These are phyloP conservation scores for Wilcoxina mikolae DNA, from an alignment of 495 filamentous ascomycete genomes.

Conservation along the genomic window DNA sequence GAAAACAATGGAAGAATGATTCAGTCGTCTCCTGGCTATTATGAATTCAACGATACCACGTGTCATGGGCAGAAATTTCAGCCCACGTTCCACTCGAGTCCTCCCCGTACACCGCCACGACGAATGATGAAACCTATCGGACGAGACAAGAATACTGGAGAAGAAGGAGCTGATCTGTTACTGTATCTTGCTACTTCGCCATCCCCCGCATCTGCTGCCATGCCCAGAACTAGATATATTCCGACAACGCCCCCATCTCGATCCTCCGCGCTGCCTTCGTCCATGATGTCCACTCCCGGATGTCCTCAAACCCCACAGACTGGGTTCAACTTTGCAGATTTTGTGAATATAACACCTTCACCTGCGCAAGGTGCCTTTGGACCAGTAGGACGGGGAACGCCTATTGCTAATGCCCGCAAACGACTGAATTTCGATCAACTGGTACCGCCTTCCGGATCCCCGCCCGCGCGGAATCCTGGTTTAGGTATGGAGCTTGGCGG, in stretches of 20 bases:
- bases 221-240: slow-evolving; percentile 12
- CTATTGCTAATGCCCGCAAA: slow-evolving; percentile 33
- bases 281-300: slow-evolving; percentile 78
- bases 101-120: slow-evolving; percentile 29
- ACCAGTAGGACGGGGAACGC: slow-evolving; percentile 46
- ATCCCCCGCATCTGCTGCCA: slow-evolving; percentile 47
- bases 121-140: slow-evolving; percentile 18
- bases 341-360: slow-evolving; percentile 90
- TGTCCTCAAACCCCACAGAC: slow-evolving; percentile 35
- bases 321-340: slow-evolving; percentile 89
- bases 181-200: slow-evolving; percentile 88
- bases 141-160: slow-evolving; percentile 36
- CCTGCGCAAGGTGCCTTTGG: slow-evolving; percentile 77
- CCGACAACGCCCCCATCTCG: slow-evolving; percentile 71
- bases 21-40: slow-evolving; percentile 27
- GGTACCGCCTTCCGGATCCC: slow-evolving; percentile 35
- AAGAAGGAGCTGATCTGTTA: slow-evolving; percentile 81
- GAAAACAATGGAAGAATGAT: background rate
- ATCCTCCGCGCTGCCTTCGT: slow-evolving; percentile 57
- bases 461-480: slow-evolving; percentile 7
- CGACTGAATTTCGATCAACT: slow-evolving; percentile 55
- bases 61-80: slow-evolving; percentile 21
- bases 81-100: slow-evolving; percentile 28
- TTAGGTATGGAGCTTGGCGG: slow-evolving; percentile 45
- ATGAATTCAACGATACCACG: slow-evolving; percentile 11